Base-by-base conservation (phyloP, 2,329 filamentous ascomycete genomes). In the Cladophialophora carrionii region DNA sequence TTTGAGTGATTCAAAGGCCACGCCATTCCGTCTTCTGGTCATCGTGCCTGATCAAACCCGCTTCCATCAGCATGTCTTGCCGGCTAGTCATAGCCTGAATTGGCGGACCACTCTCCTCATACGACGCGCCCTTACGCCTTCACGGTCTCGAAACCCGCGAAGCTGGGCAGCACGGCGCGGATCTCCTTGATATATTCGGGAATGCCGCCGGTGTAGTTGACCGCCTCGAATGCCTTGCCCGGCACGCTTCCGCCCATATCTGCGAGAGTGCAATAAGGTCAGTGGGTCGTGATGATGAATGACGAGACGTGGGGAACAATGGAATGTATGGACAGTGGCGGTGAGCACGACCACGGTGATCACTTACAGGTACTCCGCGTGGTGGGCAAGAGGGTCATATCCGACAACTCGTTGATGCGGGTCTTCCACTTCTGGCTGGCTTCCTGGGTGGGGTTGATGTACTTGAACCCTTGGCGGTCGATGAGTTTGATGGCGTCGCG, bases 221-320 rank as follows among this genome's bases (percentile, higher is more conserved):
- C 74, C 3, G 80, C 80, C 74, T 87, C 84, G n/a, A 78, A 77
- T 0, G 77, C 70, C 75, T 87, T 87, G 0, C 81, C 83, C 0
- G 85, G 84, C 2, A 86, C 77, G 49, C 78, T 85, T 0, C 79
- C 81, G 2, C 85, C 85, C 82, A 69, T 85, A 86, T 49, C 81
- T 85, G 7, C 43, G n/a, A 2, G 31, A 49, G 41, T 8, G 48
- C 26, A 14, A 20, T 43, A 43, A 7, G 26, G 48, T 51, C 9
- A 51, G 20, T 26, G 24, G 48, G 10, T 17, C 20, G 6, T 51
- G 22, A 20, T 20, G 20, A 26, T 41, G 24, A 14, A 24, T 31
- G 17, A 32, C 9, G 55, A 37, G 12, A 8, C 3, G 7, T 32
- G 52, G 14, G 2, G 34, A 17, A 10, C 3, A 29, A 6, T 31